phyloP scores from a whole-genome alignment of 2,329 filamentous ascomycete genomes.

The Pseudogymnoascus sp. region DNA sequence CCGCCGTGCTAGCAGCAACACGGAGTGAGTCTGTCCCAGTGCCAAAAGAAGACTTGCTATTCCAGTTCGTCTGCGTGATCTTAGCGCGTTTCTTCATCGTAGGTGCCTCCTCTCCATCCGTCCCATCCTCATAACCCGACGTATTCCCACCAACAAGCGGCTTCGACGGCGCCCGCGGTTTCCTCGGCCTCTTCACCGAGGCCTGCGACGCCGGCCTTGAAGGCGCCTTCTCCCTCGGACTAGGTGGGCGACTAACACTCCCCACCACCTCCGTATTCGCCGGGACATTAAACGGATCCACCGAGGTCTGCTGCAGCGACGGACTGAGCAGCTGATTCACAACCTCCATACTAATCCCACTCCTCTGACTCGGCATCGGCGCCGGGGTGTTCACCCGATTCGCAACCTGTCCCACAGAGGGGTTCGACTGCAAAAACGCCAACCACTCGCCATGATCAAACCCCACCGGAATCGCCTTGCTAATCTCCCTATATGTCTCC shows the following conservation, averaged over 20 bases:
- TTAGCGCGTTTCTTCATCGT: slow-evolving; percentile 71
- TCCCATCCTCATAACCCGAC: slow-evolving; percentile 59
- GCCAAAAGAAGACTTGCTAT: slow-evolving; percentile 64
- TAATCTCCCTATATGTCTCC: slow-evolving; percentile 50
- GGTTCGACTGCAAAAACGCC: slow-evolving; percentile 65
- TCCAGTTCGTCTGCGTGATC: slow-evolving; percentile 62
- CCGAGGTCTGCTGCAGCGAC: slow-evolving; percentile 18
- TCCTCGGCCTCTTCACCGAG: slow-evolving; percentile 21
- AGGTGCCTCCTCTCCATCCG: slow-evolving; percentile 32
- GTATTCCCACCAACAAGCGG: slow-evolving; percentile 46
- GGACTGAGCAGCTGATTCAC: slow-evolving; percentile 26
- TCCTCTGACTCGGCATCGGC: slow-evolving; percentile 14
- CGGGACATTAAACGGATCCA: slow-evolving; percentile 17
- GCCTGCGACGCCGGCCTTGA: slow-evolving; percentile 24
- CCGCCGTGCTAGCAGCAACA: slow-evolving; percentile 83
- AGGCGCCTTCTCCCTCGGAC: slow-evolving; percentile 15
- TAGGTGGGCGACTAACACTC: slow-evolving; percentile 14
- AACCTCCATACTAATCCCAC: slow-evolving; percentile 28
- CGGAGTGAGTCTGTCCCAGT: slow-evolving; percentile 69
- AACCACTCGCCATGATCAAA: slow-evolving; percentile 72
- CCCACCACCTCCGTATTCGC: slow-evolving; percentile 13
- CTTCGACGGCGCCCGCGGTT: slow-evolving; percentile 14
- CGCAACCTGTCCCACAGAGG: slow-evolving; percentile 35
- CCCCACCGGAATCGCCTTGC: slow-evolving; percentile 46
- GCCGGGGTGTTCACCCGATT: slow-evolving; percentile 22